A percentile compares a stretch with the other conserved stretches of the same genome.
phyloP scores from a whole-genome alignment of 306 rosid genomes.

The Rosa chinensis region DNA sequence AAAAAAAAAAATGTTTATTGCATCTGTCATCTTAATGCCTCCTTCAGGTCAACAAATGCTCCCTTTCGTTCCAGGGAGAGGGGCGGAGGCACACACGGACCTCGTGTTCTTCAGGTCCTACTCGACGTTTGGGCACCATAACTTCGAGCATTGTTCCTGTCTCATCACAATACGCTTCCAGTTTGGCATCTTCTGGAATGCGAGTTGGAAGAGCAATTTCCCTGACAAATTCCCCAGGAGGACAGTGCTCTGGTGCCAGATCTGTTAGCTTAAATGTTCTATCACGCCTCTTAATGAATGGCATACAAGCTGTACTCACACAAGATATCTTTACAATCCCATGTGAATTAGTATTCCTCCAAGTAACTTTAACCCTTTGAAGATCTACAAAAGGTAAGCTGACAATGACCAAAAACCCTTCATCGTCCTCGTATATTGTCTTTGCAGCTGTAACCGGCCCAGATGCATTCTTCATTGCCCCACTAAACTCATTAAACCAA shows the following conservation, averaged over 20 bases:
- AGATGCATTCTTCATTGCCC: slow-evolving; percentile 48
- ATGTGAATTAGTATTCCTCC: slow-evolving; percentile 56
- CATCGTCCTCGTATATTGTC: slow-evolving; percentile 57
- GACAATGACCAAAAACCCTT: slow-evolving; percentile 55
- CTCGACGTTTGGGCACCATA: slow-evolving; percentile 52
- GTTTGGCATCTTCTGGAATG: slow-evolving; percentile 61
- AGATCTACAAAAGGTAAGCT: slow-evolving; percentile 62
- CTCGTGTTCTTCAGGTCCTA: slow-evolving; percentile 63
- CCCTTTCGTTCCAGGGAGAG: slow-evolving; percentile 47
- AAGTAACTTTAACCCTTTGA: slow-evolving; percentile 56
- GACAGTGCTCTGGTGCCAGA: slow-evolving; percentile 60
- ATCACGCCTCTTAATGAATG: slow-evolving; percentile 51
- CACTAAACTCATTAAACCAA: slow-evolving; percentile 52
- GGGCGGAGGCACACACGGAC: slow-evolving; percentile 63
- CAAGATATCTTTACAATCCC: slow-evolving; percentile 62
- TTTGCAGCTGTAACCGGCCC: slow-evolving; percentile 66
- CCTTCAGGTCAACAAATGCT: slow-evolving; percentile 52
- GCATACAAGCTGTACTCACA: slow-evolving; percentile 52
- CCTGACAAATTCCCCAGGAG: slow-evolving; percentile 59
- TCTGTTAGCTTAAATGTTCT: slow-evolving; percentile 66
- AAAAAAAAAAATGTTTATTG: slow-evolving; percentile 22
- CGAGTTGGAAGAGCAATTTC: slow-evolving; percentile 60
- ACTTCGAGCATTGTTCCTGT: slow-evolving; percentile 63
- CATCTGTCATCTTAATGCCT: slow-evolving; percentile 23
- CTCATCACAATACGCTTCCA: slow-evolving; percentile 63